Evolutionary conservation across 495 filamentous ascomycete genomes (phyloP).

Genomic region (Articulospora tetracladia): DNA sequence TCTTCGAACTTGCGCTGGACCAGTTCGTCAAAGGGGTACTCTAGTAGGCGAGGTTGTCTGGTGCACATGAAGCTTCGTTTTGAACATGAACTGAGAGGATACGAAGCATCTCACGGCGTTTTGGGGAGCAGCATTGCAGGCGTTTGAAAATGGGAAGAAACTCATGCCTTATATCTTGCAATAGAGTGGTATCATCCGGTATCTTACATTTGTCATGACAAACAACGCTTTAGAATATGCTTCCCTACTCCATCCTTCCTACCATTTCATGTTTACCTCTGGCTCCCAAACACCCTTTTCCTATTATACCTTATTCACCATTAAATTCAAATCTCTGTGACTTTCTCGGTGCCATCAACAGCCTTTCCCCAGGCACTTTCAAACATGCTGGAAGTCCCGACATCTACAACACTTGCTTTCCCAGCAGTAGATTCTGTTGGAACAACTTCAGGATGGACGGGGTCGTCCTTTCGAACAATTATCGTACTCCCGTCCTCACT

Average conservation of each 20-base stretch:
- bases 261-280: not conserved
- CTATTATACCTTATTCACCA: not conserved
- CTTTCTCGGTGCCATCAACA: slow-evolving; percentile 24
- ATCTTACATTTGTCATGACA: slow-evolving; percentile 17
- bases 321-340: not conserved
- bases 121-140: slow-evolving; percentile 12
- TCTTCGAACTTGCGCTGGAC: slow-evolving; percentile 90
- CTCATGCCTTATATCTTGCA: not conserved
- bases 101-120: not conserved
- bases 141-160: slow-evolving; percentile 5
- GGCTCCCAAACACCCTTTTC: not conserved
- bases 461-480: slow-evolving; percentile 28
- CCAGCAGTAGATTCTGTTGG: not conserved
- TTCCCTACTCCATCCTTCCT: not conserved
- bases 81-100: not conserved
- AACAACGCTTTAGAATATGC: not conserved
- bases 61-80: not conserved
- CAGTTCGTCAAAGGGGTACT: slow-evolving; percentile 61
- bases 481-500: slow-evolving; percentile 26
- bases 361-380: slow-evolving; percentile 67
- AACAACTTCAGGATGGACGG: slow-evolving; percentile 12
- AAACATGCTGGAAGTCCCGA: slow-evolving; percentile 46
- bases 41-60: not conserved
- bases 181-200: slow-evolving; percentile 11
- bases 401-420: slow-evolving; percentile 40